Percentiles rank a stretch among this genome's conserved stretches.
phyloP scores from a whole-genome alignment of 2,329 filamentous ascomycete species.

The Fusarium sp. region DNA sequence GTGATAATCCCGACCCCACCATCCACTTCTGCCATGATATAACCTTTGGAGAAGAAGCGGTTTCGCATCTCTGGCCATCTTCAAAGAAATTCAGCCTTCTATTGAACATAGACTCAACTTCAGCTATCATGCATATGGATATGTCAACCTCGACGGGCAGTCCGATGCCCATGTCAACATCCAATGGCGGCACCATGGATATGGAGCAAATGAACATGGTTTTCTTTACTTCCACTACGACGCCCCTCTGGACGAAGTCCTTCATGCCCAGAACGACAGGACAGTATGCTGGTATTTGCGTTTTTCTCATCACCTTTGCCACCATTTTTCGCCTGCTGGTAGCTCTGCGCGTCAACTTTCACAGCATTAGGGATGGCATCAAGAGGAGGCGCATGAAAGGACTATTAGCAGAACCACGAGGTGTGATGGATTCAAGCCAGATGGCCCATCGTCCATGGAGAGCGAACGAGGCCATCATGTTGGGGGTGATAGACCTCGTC shows the following conservation, averaged over 20 bases:
- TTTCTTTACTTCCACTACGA: not conserved
- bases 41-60: not conserved
- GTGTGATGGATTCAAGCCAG: rapidly evolving
- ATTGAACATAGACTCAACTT: not conserved
- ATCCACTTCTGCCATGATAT: not conserved
- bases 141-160: not conserved
- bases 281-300: not conserved
- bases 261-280: not conserved
- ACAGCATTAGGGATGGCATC: not conserved
- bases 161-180: slow-evolving; percentile 2
- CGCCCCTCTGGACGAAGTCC: not conserved
- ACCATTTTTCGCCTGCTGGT: not conserved
- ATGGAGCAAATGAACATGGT: slow-evolving; percentile 12
- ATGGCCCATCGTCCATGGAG: not conserved
- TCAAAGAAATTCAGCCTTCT: no score
- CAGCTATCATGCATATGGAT: not conserved
- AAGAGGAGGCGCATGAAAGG: not conserved
- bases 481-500: not conserved
- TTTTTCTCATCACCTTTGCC: not conserved
- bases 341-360: slow-evolving; percentile 1
- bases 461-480: not conserved
- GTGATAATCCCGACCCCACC: not conserved
- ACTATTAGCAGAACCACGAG: not conserved
- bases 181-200: not conserved
- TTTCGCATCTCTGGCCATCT: no score